Evolutionary conservation across 495 filamentous ascomycete species (phyloP), one percentile per base, ranked within the genome.

Genomic region (Apodospora peruviana): DNA sequence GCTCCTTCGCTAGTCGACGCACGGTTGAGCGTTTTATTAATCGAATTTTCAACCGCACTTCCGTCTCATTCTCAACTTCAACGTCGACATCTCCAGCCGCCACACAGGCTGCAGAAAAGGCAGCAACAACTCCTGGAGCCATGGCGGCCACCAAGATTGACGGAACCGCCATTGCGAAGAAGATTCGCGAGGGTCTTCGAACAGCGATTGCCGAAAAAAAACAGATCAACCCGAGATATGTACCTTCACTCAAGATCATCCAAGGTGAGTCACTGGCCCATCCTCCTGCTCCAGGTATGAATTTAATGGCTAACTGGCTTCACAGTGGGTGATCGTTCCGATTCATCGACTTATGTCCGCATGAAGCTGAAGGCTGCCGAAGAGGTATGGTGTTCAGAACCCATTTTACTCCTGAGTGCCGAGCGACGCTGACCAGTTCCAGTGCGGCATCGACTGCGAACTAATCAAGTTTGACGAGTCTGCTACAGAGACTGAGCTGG

Each of bases 301-400:
- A 16, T 20, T 40, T 24, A 39, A 25, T 39, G 12, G 22, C 45
- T 46, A 27, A 52, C 59, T 60, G 43, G 58, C 23, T 12, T 43
- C 18, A 37, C 59, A 84, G 93, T 98, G 60, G 93, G 89, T 48
- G 84, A 85, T 64, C 82, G 91, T 41, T 87, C 87, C 43, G 93
- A 98, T 74, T 96, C 91, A 93, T 87, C 85, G 64, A 97, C 93
- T 34, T 98, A 98, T 87, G 91, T 98, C 66, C 89, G 90, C 71
- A 98, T 98, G 93, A 98, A 98, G 72, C 68, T 96, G 59, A 97
- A 96, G 76, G 93, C 93, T 47, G 93, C 93, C 23, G 78, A 91
- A 65, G 91, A 98, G 79, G 88, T 91, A 73, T 43, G 61, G 51
- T 37, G n/a, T 14, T 47, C 29, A 20, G 5, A 9, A 5, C 10